A percentile compares a stretch with the other conserved stretches of the same genome.
Conservation (phyloP, 345 rosid species). For the Combretum micranthum region DNA sequence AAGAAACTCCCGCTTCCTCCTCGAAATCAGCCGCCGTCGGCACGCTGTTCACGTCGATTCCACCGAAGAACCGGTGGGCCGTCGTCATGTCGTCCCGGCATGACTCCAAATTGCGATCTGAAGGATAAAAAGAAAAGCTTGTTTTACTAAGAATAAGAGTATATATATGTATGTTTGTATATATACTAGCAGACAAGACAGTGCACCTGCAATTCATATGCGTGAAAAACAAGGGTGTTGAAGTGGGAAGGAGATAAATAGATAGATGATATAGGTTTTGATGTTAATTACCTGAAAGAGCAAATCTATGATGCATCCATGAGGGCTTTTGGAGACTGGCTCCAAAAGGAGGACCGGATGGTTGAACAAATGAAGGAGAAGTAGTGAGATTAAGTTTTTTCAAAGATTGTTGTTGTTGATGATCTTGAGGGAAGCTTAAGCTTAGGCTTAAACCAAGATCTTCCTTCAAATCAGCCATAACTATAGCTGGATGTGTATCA, state of each 20-base stretch:
- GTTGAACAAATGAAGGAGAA: constrained; percentile 23
- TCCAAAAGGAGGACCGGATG: constrained; percentile 29
- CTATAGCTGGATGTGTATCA: background rate
- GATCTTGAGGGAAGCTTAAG: constrained; percentile 49
- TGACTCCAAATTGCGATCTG: constrained; percentile 64
- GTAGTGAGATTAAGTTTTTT: constrained; percentile 39
- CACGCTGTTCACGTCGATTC: constrained; percentile 85
- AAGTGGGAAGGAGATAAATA: background rate
- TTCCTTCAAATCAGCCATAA: constrained; percentile 54
- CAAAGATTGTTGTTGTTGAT: constrained; percentile 16
- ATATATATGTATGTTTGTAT: no score
- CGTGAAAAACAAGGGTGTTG: background rate
- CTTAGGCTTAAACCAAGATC: constrained; percentile 82
- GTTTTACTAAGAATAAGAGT: no score
- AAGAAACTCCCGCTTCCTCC: constrained; percentile 81
- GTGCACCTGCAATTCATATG: no score
- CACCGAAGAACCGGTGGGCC: constrained; percentile 46
- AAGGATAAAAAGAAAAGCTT: constrained; percentile 16
- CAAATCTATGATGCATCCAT: constrained; percentile 25
- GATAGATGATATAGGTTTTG: constrained; percentile 27
- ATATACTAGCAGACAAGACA: no score
- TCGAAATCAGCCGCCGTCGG: constrained; percentile 67
- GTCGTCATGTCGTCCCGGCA: constrained; percentile 25
- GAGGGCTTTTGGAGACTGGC: constrained; percentile 39
- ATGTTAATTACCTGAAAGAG: constrained; percentile 38